These are phyloP conservation scores for Pulicaria dysenterica DNA, from an alignment of 129 eudicot genomes.

Conservation along the genomic window DNA sequence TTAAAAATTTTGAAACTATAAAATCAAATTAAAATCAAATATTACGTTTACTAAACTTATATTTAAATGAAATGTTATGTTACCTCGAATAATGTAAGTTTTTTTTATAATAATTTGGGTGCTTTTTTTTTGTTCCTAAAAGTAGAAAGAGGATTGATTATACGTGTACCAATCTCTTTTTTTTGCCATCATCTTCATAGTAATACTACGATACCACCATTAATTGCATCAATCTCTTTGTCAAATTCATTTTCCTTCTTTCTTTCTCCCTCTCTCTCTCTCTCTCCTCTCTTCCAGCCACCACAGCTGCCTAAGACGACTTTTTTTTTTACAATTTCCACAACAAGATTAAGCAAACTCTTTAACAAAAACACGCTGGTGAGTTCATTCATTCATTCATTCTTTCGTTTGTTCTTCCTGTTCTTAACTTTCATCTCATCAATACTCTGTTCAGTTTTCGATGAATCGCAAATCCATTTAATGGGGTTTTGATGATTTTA, in stretches of 20 bases:
- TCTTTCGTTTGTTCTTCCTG: not conserved
- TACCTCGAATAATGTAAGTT: too few species aligned
- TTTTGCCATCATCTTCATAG: not conserved
- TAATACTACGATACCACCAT: constrained; percentile 28
- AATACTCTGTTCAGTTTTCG: constrained; percentile 1
- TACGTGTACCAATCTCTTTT: too few species aligned
- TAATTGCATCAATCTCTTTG: not conserved
- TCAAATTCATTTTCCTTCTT: constrained; percentile 19
- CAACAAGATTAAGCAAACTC: not conserved
- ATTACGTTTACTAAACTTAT: too few species aligned
- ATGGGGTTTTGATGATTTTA: constrained; percentile 15
- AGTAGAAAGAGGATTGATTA: constrained; percentile 21
- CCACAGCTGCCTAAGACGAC: constrained; percentile 26
- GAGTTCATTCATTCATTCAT: too few species aligned
- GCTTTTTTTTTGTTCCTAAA: constrained; percentile 3
- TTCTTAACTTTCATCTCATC: not conserved
- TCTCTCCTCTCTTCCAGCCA: constrained; percentile 5
- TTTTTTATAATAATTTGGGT: too few species aligned
- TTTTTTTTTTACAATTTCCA: constrained; percentile 6
- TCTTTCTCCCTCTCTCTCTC: not conserved
- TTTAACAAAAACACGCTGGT: not conserved
- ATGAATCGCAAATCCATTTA: not conserved
- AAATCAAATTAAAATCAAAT: too few species aligned
- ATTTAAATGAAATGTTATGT: too few species aligned
- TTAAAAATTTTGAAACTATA: too few species aligned